These are phyloP conservation scores for Neonectria sp. DNA, from an alignment of 2,329 filamentous ascomycete species.

Conservation along the genomic window DNA sequence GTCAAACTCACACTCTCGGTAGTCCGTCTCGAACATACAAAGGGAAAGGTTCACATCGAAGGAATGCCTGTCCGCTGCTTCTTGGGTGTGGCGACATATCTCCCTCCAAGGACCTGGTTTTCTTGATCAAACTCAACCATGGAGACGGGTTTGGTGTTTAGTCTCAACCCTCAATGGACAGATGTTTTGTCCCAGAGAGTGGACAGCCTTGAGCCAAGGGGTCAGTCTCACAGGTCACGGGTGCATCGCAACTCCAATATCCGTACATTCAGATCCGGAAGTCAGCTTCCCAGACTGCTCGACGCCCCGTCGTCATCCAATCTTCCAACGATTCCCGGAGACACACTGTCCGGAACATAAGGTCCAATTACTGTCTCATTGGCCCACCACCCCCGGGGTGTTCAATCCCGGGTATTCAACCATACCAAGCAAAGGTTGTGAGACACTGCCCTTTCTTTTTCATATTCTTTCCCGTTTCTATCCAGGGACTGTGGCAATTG, in stretches of 20 bases:
- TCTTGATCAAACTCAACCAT: neutral
- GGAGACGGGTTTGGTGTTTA: neutral
- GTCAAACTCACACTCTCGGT: neutral
- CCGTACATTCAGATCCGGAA: neutral
- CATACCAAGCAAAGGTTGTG: neutral
- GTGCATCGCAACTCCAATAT: neutral
- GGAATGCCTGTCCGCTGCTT: neutral
- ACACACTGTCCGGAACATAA: neutral
- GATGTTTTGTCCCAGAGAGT: neutral
- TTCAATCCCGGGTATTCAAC: neutral
- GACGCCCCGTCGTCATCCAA: neutral
- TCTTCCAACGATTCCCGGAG: neutral
- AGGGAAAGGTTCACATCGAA: neutral
- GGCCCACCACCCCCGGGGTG: neutral
- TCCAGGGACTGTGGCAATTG: neutral
- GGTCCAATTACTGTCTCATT: neutral
- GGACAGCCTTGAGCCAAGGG: neutral
- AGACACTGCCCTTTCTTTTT: neutral
- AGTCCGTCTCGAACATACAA: neutral
- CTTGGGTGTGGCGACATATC: neutral
- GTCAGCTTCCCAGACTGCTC: neutral
- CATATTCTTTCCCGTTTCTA: neutral
- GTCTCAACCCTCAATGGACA: neutral
- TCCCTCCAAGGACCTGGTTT: neutral
- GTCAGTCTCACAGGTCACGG: neutral